Evolutionary conservation across 805 yeast species (phyloP).

Genomic region (Debaryomyces maramus): DNA sequence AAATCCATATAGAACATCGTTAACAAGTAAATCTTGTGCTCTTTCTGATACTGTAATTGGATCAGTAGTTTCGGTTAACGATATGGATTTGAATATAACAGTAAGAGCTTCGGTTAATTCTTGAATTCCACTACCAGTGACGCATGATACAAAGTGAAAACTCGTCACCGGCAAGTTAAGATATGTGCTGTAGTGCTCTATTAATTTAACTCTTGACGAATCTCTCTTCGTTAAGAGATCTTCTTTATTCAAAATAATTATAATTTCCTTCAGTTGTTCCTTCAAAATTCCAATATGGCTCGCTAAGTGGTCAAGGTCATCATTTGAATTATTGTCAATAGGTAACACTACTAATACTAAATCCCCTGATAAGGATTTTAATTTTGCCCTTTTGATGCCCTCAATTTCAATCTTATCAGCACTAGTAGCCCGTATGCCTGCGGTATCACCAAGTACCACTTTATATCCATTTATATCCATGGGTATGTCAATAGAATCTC

Average conservation of each 20-base stretch:
- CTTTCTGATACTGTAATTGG: conserved; percentile 76
- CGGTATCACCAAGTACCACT: conserved; percentile 85
- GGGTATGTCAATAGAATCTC: conserved; percentile 83
- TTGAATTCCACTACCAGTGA: conserved; percentile 54
- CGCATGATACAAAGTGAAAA: conserved; percentile 57
- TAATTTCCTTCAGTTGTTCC: conserved; percentile 28
- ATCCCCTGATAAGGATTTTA: conserved; percentile 61
- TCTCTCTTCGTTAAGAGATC: conserved; percentile 42
- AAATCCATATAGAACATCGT: conserved; percentile 77
- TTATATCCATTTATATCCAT: conserved; percentile 83
- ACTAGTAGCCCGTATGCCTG: conserved; percentile 67
- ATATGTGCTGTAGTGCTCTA: conserved; percentile 6
- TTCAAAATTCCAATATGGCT: conserved; percentile 36
- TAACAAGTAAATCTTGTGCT: conserved; percentile 67
- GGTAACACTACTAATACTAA: conserved; percentile 67
- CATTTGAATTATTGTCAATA: conserved; percentile 18
- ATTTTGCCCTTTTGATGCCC: conserved; percentile 79
- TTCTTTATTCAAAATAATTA: conserved; percentile 58
- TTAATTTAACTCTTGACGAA: not conserved
- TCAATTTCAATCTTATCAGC: conserved; percentile 67
- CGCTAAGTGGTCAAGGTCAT: conserved; percentile 35
- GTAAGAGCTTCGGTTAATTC: conserved; percentile 45
- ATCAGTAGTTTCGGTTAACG: conserved; percentile 52
- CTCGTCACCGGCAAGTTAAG: conserved; percentile 13
- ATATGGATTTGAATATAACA: conserved; percentile 44